These are phyloP conservation scores for Metschnikowia amazonensis DNA, from an alignment of 805 yeast species.

Conservation along the genomic window DNA sequence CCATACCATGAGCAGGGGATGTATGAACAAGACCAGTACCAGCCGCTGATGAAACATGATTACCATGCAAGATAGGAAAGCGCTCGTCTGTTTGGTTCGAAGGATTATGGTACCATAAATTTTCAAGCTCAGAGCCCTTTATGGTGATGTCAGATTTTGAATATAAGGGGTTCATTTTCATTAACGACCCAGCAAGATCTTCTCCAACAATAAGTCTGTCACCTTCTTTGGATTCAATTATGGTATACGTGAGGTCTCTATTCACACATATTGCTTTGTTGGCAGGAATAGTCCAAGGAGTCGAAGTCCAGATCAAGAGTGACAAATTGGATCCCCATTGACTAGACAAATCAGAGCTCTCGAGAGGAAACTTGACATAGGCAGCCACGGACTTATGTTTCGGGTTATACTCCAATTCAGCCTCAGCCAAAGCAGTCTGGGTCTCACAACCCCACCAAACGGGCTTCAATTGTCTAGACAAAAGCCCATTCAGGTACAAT, in stretches of 20 bases:
- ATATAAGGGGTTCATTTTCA: constrained; percentile 24
- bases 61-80: constrained; percentile 70
- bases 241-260: constrained; percentile 52
- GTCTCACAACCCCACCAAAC: constrained; percentile 98
- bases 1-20: constrained; percentile 98
- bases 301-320: constrained; percentile 89
- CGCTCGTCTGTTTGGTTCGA: constrained; percentile 28
- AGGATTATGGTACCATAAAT: constrained; percentile 53
- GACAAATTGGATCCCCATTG: constrained; percentile 16
- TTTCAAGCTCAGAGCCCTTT: constrained; percentile 25
- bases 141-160: constrained; percentile 8
- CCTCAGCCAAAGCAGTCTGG: constrained; percentile 91
- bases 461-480: constrained; percentile 85
- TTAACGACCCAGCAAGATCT: constrained; percentile 41
- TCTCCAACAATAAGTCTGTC: constrained; percentile 57
- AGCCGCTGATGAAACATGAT: constrained; percentile 71
- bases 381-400: constrained; percentile 66
- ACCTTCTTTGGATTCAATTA: constrained; percentile 28
- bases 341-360: constrained; percentile 19
- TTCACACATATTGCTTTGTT: constrained; percentile 80
- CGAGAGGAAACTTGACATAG: constrained; percentile 60
- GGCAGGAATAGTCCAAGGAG: constrained; percentile 95
- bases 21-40: constrained; percentile 97
- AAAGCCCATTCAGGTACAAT: constrained; percentile 61
- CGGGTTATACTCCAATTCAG: constrained; percentile 85